phyloP scores from a whole-genome alignment of 2,329 filamentous ascomycete species.

The Teratosphaeria viscida region DNA sequence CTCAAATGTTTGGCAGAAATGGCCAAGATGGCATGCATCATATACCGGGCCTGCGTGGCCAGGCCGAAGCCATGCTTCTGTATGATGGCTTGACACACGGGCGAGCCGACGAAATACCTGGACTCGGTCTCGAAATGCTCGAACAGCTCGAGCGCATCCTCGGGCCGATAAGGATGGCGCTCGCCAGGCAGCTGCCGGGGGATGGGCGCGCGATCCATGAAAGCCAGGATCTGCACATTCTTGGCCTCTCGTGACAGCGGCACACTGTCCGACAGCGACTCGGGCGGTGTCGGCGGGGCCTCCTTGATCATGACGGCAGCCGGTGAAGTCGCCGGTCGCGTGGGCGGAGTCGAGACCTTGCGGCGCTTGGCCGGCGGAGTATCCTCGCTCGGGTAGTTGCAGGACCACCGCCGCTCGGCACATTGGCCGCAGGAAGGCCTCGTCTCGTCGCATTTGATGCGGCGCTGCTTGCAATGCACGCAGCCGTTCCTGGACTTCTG shows the following conservation, averaged over 20 bases:
- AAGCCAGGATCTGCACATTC: slow-evolving; percentile 1
- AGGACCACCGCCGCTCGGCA: slow-evolving; percentile 8
- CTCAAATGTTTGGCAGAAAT: slow-evolving; percentile 86
- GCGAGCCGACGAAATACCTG: slow-evolving; percentile 7
- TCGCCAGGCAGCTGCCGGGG: slow-evolving; percentile 1
- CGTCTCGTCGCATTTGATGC: slow-evolving; percentile 17
- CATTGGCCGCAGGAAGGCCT: slow-evolving; percentile 13
- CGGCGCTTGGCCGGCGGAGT: neutral
- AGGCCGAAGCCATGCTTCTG: slow-evolving; percentile 47
- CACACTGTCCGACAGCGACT: neutral
- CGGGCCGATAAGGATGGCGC: slow-evolving; percentile 2
- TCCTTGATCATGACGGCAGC: neutral
- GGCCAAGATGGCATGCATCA: slow-evolving; percentile 82
- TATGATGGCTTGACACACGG: slow-evolving; percentile 6
- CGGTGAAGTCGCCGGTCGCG: neutral
- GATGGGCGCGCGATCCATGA: slow-evolving; percentile 2
- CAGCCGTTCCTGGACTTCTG: slow-evolving; percentile 13
- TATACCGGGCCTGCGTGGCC: slow-evolving; percentile 67
- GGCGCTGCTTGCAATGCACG: slow-evolving; percentile 12
- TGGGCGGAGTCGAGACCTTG: neutral
- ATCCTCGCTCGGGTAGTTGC: slow-evolving; percentile 2
- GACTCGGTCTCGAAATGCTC: slow-evolving; percentile 9
- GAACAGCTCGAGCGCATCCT: slow-evolving; percentile 6
- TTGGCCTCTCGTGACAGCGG: neutral
- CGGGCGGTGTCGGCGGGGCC: neutral